These are phyloP conservation scores for Sporisorium sorghi DNA, from an alignment of 1,284 basidiomycete species.

Conservation along the genomic window DNA sequence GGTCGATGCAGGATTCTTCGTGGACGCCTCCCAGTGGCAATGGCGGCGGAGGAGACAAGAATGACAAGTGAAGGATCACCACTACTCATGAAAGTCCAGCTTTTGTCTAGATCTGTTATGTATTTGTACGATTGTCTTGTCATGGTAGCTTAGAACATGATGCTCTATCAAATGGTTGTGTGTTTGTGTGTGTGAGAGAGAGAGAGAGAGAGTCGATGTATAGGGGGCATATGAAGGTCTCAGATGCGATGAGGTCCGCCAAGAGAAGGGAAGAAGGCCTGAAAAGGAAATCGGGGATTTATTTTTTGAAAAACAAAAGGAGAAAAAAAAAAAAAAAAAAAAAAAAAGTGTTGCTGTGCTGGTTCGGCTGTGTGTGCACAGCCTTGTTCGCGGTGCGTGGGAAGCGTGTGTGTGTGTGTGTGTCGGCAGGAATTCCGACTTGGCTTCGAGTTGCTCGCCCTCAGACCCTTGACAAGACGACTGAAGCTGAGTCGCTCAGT, in stretches of 20 bases:
- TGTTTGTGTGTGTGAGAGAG: no score
- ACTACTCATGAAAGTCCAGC: slow-evolving; percentile 5
- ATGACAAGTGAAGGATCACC: slow-evolving; percentile 5
- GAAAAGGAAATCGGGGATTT: neutral
- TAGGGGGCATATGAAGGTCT: neutral
- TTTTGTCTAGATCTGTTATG: neutral
- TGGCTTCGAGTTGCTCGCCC: no score
- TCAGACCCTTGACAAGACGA: neutral
- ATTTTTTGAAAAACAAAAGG: no score
- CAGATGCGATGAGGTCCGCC: neutral
- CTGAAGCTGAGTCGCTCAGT: neutral
- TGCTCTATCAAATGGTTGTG: no score
- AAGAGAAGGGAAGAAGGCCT: neutral
- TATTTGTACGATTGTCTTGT: slow-evolving; percentile 8
- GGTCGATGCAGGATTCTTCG: slow-evolving; percentile 26
- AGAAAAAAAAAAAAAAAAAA: no score
- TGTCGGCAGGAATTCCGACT: no score
- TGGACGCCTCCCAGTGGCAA: neutral
- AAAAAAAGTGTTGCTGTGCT: neutral
- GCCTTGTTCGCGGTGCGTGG: neutral
- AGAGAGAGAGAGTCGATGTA: neutral
- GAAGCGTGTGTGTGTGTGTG: neutral
- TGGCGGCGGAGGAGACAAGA: slow-evolving; percentile 3
- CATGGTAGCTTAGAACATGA: neutral
- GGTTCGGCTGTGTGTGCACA: neutral